Conservation (phyloP, 73 alveolate species). For the Halteria grandinella region DNA sequence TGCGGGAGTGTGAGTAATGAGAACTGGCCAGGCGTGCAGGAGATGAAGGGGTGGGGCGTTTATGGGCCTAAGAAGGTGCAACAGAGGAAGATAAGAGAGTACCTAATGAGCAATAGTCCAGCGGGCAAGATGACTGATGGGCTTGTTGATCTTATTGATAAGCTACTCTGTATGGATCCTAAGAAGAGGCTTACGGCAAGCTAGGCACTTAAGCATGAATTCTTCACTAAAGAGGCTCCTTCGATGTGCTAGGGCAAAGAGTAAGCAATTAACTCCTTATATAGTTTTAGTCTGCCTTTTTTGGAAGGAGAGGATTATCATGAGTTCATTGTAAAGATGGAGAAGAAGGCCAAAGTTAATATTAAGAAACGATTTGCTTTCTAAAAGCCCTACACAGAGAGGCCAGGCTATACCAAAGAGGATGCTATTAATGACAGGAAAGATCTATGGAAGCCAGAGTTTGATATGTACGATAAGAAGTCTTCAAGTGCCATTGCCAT, state of each 20-base stretch:
- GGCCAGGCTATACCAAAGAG: too few relatives aligned
- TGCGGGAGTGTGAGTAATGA: slow-evolving; percentile 94
- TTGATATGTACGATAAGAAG: too few relatives aligned
- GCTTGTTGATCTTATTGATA: slow-evolving; percentile 83
- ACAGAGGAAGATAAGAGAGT: slow-evolving; percentile 78
- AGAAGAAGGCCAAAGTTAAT: too few relatives aligned
- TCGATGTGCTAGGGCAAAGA: slow-evolving; percentile 65
- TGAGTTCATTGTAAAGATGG: slow-evolving; percentile 89
- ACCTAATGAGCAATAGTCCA: slow-evolving; percentile 71
- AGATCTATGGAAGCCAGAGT: too few relatives aligned
- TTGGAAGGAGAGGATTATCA: slow-evolving; percentile 87
- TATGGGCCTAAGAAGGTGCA: slow-evolving; percentile 75
- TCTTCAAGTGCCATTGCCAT: too few relatives aligned
- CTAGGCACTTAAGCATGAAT: slow-evolving; percentile 89
- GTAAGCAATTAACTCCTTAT: slow-evolving; percentile 32
- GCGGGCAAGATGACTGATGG: slow-evolving; percentile 73
- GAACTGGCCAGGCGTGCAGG: slow-evolving; percentile 90
- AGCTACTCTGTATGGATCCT: slow-evolving; percentile 88
- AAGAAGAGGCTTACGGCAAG: slow-evolving; percentile 83
- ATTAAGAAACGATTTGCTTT: too few relatives aligned
- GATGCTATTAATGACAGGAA: too few relatives aligned
- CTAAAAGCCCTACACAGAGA: too few relatives aligned
- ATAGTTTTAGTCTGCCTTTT: slow-evolving; percentile 85
- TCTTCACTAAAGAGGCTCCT: slow-evolving; percentile 83
- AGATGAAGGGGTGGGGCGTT: slow-evolving; percentile 72